Evolutionary conservation across 495 filamentous ascomycete species (phyloP), one percentile per base, ranked within the genome.

Genomic region (Alectoria sarmentosa): DNA sequence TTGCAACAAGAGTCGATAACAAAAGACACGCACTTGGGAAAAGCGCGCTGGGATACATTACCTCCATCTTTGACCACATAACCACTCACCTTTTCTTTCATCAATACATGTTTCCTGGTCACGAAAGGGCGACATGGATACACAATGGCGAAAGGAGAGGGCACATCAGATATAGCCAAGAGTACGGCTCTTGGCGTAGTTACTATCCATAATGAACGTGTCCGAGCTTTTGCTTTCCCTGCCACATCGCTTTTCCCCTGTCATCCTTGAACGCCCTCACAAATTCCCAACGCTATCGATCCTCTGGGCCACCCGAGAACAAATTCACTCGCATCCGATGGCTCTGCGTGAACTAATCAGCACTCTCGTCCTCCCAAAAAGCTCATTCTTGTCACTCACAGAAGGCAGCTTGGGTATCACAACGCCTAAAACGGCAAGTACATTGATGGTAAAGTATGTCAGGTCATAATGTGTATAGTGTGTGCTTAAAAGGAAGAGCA

Each of bases 401-500:
- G 86, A 90, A 65, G 94, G 94, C 68, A 98, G 76, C 77, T 98
- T 98, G 37, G 94, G 94, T 73, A 98, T 91, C 56, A 98, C 88
- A 61, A 98, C 94, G 8, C 79, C 91, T 68, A 98, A 76, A 32
- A 92, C 90, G 57, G 94, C 94, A 67, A 96, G 78, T 70, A 92
- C 91, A 78, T 98, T 98, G 78, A 98, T 93, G 69, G 88, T 91
- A 73, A 98, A 98, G 76, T 96, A 96, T 26, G 89, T 88, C 72
- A 96, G 73, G 77, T 96, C 93, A 79, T 98, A 98, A 76, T 96
- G 93, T 66, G 94, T 97, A 76, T 97, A 98, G 77, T 98, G 94
- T 59, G 94, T 98, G 81, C 92, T 96, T 65, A 97, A 79, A 63
- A 98, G 82, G 74, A 98, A 98, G 70, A 98, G 83, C 66, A 91